Conservation (phyloP, 2,329 filamentous ascomycete species). For the Orbilia oligospora region DNA sequence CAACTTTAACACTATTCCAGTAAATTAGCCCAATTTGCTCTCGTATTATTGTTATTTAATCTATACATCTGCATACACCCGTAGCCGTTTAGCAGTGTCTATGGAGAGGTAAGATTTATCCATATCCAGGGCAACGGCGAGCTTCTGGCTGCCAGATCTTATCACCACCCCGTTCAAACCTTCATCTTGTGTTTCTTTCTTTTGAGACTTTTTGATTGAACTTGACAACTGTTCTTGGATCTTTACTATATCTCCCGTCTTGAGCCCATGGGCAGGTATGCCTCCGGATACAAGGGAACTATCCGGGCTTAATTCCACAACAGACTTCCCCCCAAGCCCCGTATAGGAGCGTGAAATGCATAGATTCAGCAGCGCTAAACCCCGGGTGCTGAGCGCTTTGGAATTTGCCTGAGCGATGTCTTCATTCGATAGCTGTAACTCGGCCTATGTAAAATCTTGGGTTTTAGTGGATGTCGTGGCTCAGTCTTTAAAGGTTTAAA, state of each 20-base stretch:
- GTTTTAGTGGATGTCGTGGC: background rate
- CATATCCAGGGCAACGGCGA: constrained; percentile 80
- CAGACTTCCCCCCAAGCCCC: constrained; percentile 89
- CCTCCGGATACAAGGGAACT: constrained; percentile 73
- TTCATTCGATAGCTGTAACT: constrained; percentile 28
- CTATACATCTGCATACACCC: constrained; percentile 29
- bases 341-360: constrained; percentile 82
- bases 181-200: constrained; percentile 78
- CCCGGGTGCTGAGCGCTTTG: constrained; percentile 74
- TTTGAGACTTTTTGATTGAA: constrained; percentile 78
- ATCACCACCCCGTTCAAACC: constrained; percentile 78
- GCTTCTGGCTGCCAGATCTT: constrained; percentile 72
- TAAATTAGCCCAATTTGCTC: background rate
- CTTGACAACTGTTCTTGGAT: constrained; percentile 82
- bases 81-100: constrained; percentile 34
- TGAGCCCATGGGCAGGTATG: constrained; percentile 81
- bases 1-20: constrained; percentile 37
- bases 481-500: background rate
- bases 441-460: constrained; percentile 11
- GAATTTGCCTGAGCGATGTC: constrained; percentile 15
- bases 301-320: constrained; percentile 83
- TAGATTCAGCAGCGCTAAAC: constrained; percentile 84
- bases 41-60: background rate
- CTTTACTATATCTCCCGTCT: constrained; percentile 82
- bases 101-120: constrained; percentile 73